Conservation (phyloP, 169 alveolate genomes). For the Toxoplasma gondii region DNA sequence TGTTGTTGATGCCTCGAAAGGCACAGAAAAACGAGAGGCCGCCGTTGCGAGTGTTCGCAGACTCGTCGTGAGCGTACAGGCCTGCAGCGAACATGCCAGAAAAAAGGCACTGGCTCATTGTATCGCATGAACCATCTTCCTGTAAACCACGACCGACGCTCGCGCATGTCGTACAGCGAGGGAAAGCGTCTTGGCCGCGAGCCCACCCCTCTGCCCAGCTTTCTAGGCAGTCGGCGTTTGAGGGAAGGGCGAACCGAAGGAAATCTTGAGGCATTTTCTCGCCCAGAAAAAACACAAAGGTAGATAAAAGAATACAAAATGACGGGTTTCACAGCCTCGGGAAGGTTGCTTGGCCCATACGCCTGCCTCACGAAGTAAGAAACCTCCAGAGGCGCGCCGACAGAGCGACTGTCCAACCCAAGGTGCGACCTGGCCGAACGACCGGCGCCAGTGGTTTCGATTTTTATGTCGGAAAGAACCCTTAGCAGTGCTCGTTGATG, state of each 20-base stretch:
- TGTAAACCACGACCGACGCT: not conserved
- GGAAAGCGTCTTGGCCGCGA: not conserved
- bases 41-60: not conserved
- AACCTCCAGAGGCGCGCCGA: too few species aligned
- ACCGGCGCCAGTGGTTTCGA: too few species aligned
- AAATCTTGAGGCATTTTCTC: too few species aligned
- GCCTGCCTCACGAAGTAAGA: too few species aligned
- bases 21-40: conserved; percentile 1
- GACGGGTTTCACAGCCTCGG: too few species aligned
- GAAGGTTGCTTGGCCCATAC: too few species aligned
- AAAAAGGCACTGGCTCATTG: not conserved
- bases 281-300: not conserved
- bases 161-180: not conserved
- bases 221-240: conserved; percentile 17
- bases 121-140: not conserved
- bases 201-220: not conserved
- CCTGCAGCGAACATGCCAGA: not conserved
- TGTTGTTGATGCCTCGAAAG: not conserved
- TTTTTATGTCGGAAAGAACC: too few species aligned
- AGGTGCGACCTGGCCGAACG: too few species aligned
- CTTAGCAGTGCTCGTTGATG: too few species aligned
- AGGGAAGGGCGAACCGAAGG: not conserved
- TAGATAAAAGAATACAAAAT: not conserved
- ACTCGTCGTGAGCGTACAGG: conserved; percentile 4
- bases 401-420: too few species aligned